Evolutionary conservation across 2,329 filamentous ascomycete genomes (phyloP).

Genomic region (Calonectria pauciramosa): DNA sequence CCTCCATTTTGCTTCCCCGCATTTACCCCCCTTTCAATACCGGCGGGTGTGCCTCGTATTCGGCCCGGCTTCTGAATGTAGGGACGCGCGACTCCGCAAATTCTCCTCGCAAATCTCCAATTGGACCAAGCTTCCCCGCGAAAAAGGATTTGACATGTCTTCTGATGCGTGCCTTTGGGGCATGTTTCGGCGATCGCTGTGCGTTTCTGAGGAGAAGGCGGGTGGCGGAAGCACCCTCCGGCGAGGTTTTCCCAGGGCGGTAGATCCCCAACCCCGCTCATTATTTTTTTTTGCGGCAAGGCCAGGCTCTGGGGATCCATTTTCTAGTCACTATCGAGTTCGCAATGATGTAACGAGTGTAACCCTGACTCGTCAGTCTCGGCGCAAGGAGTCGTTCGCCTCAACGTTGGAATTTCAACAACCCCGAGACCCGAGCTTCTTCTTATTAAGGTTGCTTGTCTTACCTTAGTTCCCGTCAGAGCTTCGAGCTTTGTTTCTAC

Average conservation of each 20-base stretch:
- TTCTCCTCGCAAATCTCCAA: not conserved
- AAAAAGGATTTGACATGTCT: not conserved
- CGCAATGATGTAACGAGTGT: constrained; percentile 15
- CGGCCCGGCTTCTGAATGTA: constrained; percentile 21
- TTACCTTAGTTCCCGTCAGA: not conserved
- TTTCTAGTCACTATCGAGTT: not conserved
- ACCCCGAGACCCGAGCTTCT: not conserved
- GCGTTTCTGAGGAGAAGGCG: not conserved
- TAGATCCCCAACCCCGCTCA: constrained; percentile 23
- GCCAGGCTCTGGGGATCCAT: not conserved
- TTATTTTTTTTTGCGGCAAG: not conserved
- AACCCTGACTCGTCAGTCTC: not conserved
- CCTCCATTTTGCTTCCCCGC: not conserved
- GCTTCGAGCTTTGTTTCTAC: constrained; percentile 7
- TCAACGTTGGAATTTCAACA: not conserved
- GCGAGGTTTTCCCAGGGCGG: not conserved
- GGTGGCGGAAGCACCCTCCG: not conserved
- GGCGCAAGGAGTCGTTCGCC: not conserved
- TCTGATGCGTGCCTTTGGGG: not conserved
- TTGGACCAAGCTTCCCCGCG: not conserved
- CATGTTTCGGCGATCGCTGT: not conserved
- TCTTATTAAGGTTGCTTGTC: constrained; percentile 10
- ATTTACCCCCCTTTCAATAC: not conserved
- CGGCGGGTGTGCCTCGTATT: constrained; percentile 5
- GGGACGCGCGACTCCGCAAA: not conserved